These are phyloP conservation scores for Zygosaccharomyces bailii DNA, from an alignment of 805 yeast genomes.

Conservation along the genomic window DNA sequence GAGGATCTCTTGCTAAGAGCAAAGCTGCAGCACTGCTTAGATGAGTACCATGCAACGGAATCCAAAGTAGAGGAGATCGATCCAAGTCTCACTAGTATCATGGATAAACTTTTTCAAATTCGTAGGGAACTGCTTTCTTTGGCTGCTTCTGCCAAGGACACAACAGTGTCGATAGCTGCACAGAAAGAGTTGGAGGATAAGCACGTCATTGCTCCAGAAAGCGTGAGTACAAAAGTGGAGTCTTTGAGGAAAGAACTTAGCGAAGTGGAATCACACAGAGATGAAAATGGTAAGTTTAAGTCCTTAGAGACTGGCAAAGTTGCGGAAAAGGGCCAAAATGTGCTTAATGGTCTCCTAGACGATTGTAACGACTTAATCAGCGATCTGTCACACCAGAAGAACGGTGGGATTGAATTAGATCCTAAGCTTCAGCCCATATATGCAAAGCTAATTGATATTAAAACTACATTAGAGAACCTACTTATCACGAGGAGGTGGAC, in stretches of 20 bases:
- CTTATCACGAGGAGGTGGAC: conserved; percentile 97
- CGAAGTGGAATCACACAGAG: conserved; percentile 48
- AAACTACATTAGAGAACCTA: conserved; percentile 73
- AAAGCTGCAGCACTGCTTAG: conserved; percentile 62
- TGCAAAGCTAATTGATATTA: conserved; percentile 58
- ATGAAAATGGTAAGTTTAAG: conserved; percentile 53
- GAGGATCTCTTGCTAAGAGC: conserved; percentile 59
- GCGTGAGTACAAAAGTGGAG: conserved; percentile 33
- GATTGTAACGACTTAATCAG: conserved; percentile 74
- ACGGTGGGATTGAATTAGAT: conserved; percentile 40
- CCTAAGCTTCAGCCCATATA: conserved; percentile 57
- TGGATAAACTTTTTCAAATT: conserved; percentile 58
- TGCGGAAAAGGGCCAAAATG: conserved; percentile 42
- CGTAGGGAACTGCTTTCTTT: conserved; percentile 59
- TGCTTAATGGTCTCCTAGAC: conserved; percentile 72
- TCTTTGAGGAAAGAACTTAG: conserved; percentile 39
- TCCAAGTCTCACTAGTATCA: conserved; percentile 46
- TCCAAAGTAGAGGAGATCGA: conserved; percentile 52
- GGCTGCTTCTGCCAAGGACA: conserved; percentile 39
- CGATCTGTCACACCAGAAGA: conserved; percentile 51
- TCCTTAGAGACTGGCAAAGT: conserved; percentile 37
- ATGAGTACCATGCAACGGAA: conserved; percentile 55
- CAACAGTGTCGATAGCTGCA: conserved; percentile 13
- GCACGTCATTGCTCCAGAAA: conserved; percentile 19
- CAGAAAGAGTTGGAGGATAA: conserved; percentile 13